These are phyloP conservation scores for Phialocephala sp. DNA, from an alignment of 2,329 filamentous ascomycete genomes.

Conservation along the genomic window DNA sequence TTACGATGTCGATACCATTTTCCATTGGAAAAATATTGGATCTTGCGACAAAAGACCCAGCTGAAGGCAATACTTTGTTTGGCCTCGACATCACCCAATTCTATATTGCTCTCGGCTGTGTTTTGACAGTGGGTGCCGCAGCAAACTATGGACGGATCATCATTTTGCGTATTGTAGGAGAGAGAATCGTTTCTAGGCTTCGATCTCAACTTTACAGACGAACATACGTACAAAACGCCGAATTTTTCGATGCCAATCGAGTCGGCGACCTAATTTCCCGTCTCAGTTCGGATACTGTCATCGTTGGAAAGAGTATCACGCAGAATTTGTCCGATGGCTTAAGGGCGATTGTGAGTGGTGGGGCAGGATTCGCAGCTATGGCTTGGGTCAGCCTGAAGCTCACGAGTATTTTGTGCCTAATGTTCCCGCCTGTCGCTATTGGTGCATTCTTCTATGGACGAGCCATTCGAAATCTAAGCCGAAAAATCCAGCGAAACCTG, in stretches of 20 bases:
- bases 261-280: slow-evolving; percentile 96
- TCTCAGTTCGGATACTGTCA: slow-evolving; percentile 93
- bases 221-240: slow-evolving; percentile 96
- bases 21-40: slow-evolving; percentile 96
- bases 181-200: slow-evolving; percentile 89
- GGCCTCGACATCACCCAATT: slow-evolving; percentile 87
- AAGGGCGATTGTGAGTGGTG: slow-evolving; percentile 85
- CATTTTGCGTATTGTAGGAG: slow-evolving; percentile 90
- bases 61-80: slow-evolving; percentile 74
- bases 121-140: slow-evolving; percentile 82
- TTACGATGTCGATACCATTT: slow-evolving; percentile 96
- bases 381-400: slow-evolving; percentile 92
- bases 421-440: slow-evolving; percentile 89
- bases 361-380: slow-evolving; percentile 91
- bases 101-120: slow-evolving; percentile 77
- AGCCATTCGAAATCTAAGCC: slow-evolving; percentile 85
- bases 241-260: slow-evolving; percentile 98
- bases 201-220: slow-evolving; percentile 88
- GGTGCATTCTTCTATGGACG: slow-evolving; percentile 92
- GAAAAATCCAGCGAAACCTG: slow-evolving; percentile 91
- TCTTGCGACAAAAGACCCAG: slow-evolving; percentile 76
- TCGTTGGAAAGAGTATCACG: slow-evolving; percentile 98
- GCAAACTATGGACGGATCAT: slow-evolving; percentile 96
- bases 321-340: slow-evolving; percentile 98
- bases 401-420: slow-evolving; percentile 82